Percentiles rank a stretch among this genome's conserved stretches.
Evolutionary conservation across 106 monocot species (phyloP).

Genomic region (Allium sativum): DNA sequence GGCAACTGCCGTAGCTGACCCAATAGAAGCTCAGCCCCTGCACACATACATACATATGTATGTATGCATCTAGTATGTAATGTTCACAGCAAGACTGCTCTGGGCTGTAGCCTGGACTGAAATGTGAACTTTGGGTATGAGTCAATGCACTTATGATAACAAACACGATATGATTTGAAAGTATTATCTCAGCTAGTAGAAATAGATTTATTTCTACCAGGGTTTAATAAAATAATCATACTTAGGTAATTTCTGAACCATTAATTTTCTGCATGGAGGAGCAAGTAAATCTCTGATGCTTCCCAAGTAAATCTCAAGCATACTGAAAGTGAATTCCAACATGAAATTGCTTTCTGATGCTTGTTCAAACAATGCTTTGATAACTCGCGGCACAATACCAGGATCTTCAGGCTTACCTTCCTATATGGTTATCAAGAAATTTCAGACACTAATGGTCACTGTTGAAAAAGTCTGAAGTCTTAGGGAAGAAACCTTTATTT

Average conservation of each 20-base stretch:
- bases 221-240: constrained; percentile 1
- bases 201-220: no score
- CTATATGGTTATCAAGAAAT: constrained; percentile 24
- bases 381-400: constrained; percentile 47
- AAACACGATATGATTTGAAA: no score
- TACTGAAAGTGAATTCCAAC: constrained; percentile 56
- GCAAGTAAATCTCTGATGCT: constrained; percentile 53
- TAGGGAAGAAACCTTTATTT: not conserved
- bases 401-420: constrained; percentile 43
- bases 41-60: no score
- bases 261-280: constrained; percentile 20
- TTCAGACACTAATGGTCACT: not conserved
- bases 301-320: constrained; percentile 86
- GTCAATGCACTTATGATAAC: no score
- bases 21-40: no score
- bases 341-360: constrained; percentile 28
- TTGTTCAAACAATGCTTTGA: constrained; percentile 43
- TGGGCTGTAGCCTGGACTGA: no score
- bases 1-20: no score
- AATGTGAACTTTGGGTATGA: no score
- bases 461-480: not conserved
- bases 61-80: no score
- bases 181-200: no score
- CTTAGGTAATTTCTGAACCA: constrained; percentile 22
- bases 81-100: no score